Evolutionary conservation across 2,329 filamentous ascomycete species (phyloP).

Genomic region (Colletotrichum kahawae): DNA sequence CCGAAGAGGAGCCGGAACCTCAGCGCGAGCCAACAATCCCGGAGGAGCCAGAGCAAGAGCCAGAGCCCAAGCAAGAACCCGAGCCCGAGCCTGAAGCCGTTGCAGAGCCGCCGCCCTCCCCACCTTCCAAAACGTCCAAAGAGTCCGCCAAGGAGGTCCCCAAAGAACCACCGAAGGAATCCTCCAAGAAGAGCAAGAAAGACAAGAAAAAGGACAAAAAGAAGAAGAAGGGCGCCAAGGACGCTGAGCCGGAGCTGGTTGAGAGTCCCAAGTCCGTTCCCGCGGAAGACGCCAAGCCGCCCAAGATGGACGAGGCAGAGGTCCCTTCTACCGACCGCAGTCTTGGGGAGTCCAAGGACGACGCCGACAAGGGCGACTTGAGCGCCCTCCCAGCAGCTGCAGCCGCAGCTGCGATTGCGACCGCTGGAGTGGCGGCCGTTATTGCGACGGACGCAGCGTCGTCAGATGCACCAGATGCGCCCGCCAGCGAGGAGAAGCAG

Average conservation of each 20-base stretch:
- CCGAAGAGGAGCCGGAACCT: not conserved
- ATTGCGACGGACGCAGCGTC: not conserved
- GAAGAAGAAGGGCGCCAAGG: slow-evolving; percentile 20
- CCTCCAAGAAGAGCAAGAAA: slow-evolving; percentile 19
- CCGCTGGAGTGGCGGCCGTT: not conserved
- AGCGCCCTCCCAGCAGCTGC: not conserved
- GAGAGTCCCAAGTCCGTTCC: not conserved
- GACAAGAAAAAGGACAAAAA: slow-evolving; percentile 23
- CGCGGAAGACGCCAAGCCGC: not conserved
- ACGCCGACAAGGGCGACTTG: not conserved
- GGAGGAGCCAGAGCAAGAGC: not conserved
- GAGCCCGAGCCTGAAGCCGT: not conserved
- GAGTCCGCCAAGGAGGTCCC: not conserved
- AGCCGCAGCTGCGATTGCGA: not conserved
- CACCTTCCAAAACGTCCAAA: not conserved
- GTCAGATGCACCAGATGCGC: not conserved
- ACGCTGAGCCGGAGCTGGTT: not conserved
- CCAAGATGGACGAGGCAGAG: not conserved
- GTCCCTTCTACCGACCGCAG: not conserved
- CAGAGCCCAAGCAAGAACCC: not conserved
- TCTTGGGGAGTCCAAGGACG: not conserved
- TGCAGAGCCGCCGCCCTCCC: not conserved
- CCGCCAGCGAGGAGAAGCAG: not conserved
- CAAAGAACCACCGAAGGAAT: slow-evolving; percentile 5
- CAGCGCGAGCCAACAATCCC: not conserved